phyloP scores from a whole-genome alignment of 495 filamentous ascomycete genomes.

The Lasiosphaeria hispida region DNA sequence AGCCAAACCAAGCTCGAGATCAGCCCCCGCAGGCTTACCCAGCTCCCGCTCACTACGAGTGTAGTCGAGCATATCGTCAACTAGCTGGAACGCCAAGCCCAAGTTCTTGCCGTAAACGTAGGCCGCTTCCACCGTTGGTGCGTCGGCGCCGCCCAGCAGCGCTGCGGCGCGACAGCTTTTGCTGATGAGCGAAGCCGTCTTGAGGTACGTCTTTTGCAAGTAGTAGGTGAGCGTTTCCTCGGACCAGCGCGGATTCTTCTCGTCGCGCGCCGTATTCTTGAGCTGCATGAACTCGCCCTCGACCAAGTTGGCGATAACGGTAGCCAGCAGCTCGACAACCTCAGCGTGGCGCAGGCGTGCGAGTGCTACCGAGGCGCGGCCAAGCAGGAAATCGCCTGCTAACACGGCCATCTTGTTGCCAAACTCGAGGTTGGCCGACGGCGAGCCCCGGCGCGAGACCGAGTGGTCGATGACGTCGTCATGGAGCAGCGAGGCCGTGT shows the following conservation, averaged over 20 bases:
- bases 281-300: conserved; percentile 99
- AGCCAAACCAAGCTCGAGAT: conserved; percentile 88
- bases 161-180: conserved; percentile 92
- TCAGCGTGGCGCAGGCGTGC: conserved; percentile 88
- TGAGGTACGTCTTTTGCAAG: conserved; percentile 98
- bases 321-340: conserved; percentile 90
- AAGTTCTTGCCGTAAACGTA: conserved; percentile 91
- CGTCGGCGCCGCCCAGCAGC: conserved; percentile 72
- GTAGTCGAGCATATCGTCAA: conserved; percentile 98
- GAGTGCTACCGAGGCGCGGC: conserved; percentile 88
- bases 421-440: conserved; percentile 87
- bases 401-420: conserved; percentile 99
- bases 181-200: conserved; percentile 91
- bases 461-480: conserved; percentile 98
- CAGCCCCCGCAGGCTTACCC: conserved; percentile 92
- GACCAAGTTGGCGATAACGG: conserved; percentile 94
- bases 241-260: conserved; percentile 74
- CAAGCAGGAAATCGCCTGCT: conserved; percentile 91
- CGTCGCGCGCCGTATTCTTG: conserved; percentile 89
- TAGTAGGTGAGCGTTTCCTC: conserved; percentile 90
- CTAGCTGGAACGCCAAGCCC: conserved; percentile 94
- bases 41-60: conserved; percentile 79
- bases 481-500: conserved; percentile 92
- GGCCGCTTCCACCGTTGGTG: conserved; percentile 81
- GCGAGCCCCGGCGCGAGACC: conserved; percentile 71